phyloP scores from a whole-genome alignment of 2,329 filamentous ascomycete species.

The Colletotrichum cereale region DNA sequence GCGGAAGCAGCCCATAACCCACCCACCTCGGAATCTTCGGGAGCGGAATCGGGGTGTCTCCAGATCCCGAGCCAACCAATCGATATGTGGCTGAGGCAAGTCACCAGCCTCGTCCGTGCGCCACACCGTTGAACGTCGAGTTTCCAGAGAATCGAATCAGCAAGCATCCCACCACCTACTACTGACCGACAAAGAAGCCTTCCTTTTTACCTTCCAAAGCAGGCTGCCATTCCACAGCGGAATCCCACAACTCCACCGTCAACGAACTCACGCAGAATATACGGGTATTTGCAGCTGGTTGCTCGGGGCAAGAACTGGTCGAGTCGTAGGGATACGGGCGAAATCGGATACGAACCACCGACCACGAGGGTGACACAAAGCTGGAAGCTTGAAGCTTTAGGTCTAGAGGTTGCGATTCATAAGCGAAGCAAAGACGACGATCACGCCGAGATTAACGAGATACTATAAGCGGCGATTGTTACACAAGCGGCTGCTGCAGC shows the following conservation, averaged over 20 bases:
- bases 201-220: neutral
- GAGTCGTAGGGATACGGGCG: neutral
- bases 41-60: conserved; percentile 7
- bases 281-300: neutral
- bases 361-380: conserved; percentile 16
- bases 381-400: conserved; percentile 12
- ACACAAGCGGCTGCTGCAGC: neutral
- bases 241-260: neutral
- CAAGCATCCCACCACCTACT: conserved; percentile 9
- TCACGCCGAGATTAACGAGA: neutral
- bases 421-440: neutral
- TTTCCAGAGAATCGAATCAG: conserved; percentile 27
- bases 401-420: neutral
- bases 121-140: conserved; percentile 24
- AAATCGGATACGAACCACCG: conserved; percentile 15
- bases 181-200: neutral
- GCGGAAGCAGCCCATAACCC: neutral
- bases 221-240: neutral
- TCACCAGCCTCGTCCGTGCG: conserved; percentile 23
- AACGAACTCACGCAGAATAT: neutral
- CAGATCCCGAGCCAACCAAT: conserved; percentile 2
- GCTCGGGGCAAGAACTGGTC: neutral
- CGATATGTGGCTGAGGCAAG: conserved; percentile 11
- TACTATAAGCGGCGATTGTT: neutral
- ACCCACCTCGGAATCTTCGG: conserved; percentile 2